Conservation (phyloP, 352 stramenopile species). For the Phytophthora boehmeriae region DNA sequence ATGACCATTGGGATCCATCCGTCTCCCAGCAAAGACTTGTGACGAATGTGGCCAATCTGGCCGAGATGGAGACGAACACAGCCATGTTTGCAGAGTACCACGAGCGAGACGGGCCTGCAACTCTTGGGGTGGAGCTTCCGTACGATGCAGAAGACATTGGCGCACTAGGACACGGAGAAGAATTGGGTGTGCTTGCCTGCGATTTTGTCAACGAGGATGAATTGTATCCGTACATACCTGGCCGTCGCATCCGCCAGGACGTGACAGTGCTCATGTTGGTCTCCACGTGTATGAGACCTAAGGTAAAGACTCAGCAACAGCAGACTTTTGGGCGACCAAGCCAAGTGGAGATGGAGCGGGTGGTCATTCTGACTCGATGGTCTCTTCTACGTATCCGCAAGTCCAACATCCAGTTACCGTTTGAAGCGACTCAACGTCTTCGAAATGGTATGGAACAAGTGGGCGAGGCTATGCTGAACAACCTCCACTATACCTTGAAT, state of each 20-base stretch:
- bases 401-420: slow-evolving; percentile 26
- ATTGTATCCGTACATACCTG: slow-evolving; percentile 35
- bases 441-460: slow-evolving; percentile 40
- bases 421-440: slow-evolving; percentile 26
- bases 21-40: slow-evolving; percentile 48
- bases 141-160: slow-evolving; percentile 25
- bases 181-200: slow-evolving; percentile 39
- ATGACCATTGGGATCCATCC: slow-evolving; percentile 46
- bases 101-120: slow-evolving; percentile 22
- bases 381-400: slow-evolving; percentile 36
- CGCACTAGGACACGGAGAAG: slow-evolving; percentile 20
- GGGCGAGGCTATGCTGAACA: slow-evolving; percentile 40
- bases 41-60: slow-evolving; percentile 34
- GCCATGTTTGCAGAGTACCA: slow-evolving; percentile 48
- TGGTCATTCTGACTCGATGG: slow-evolving; percentile 39
- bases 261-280: slow-evolving; percentile 40
- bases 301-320: slow-evolving; percentile 2
- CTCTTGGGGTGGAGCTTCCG: slow-evolving; percentile 27
- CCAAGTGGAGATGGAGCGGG: slow-evolving; percentile 26
- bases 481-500: slow-evolving; percentile 30
- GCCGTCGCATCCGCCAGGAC: slow-evolving; percentile 42
- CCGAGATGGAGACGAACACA: slow-evolving; percentile 52
- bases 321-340: slow-evolving; percentile 2
- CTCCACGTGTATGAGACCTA: slow-evolving; percentile 29
- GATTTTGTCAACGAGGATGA: slow-evolving; percentile 58